Base-by-base conservation (phyloP, 768 basidiomycete species). In the Mycena sanguinolenta region DNA sequence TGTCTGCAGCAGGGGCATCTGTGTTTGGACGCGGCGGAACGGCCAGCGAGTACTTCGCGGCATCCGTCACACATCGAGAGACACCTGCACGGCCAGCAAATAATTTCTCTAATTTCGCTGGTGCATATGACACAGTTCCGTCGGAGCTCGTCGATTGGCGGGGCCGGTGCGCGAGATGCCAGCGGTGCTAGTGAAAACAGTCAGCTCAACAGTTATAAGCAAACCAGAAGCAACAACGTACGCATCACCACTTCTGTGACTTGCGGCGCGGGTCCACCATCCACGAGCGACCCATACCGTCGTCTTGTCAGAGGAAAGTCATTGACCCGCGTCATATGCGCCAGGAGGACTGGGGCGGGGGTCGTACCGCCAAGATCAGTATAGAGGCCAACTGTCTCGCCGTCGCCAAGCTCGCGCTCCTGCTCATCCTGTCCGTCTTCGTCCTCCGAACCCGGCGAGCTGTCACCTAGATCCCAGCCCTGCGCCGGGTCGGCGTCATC, bases 11-110 rank as follows among this genome's bases (percentile, higher is more conserved):
- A 92, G 7, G 91, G 91, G 75, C 91, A 92, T 25, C 86, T 81
- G 73, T 92, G 90, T 75, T 89, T 90, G 10, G 87, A 84, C 14
- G 88, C 84, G 0, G 86, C 76, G 52, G 85, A 84, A 25, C 87
- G 84, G 0, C 87, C 85, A 9, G 89, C 89, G 34, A 91, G 80
- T 58, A 88, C 86, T 73, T 88, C 89, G 49, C 91, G 82, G 74
- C 91, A 92, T 58, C 84, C 85, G 76, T 92, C 89, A 74, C 91
- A 12, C 27, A 23, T 76, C 32, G 19, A 17, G 13, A 36, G 25
- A 27, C 69, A 92, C 91, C 93, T 87, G 77, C 93, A 94, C n/a
- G 93, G 93, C 93, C 93, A 95, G 74, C 92, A 94, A 59, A 95
- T 92, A 66, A 95, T 86, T 75, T 92, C 88, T 58, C 93, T 82